phyloP scores from a whole-genome alignment of 495 filamentous ascomycete genomes.

The Penicillium simplicissimum region DNA sequence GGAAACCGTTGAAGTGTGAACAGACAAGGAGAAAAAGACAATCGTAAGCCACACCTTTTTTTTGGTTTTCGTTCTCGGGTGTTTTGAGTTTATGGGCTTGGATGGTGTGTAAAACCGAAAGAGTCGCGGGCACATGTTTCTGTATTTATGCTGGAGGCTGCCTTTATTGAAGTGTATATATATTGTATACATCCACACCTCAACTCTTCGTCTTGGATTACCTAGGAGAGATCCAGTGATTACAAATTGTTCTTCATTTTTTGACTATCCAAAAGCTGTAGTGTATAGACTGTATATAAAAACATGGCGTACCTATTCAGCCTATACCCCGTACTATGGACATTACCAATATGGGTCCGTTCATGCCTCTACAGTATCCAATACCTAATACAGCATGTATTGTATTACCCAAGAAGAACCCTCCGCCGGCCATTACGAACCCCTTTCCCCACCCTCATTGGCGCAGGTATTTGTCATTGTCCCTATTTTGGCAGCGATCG shows the following conservation, averaged over 20 bases:
- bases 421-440: slow-evolving; percentile 29
- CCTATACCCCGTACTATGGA: not conserved
- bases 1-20: slow-evolving; percentile 39
- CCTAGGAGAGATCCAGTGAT: too few species aligned
- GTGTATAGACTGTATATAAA: not conserved
- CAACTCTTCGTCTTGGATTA: too few species aligned
- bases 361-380: too few species aligned
- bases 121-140: too few species aligned
- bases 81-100: not conserved
- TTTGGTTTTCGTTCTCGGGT: slow-evolving; percentile 9
- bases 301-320: not conserved
- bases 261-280: too few species aligned
- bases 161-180: too few species aligned
- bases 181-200: too few species aligned
- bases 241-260: too few species aligned
- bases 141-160: too few species aligned
- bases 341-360: too few species aligned
- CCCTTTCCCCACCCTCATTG: slow-evolving; percentile 19
- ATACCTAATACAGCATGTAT: too few species aligned
- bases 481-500: slow-evolving; percentile 33
- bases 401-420: not conserved
- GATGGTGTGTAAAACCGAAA: not conserved
- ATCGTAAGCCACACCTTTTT: slow-evolving; percentile 32
- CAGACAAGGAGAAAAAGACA: slow-evolving; percentile 14
- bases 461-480: slow-evolving; percentile 45